Evolutionary conservation across 2,329 filamentous ascomycete genomes (phyloP).

Genomic region (Colletotrichum echinochloae): DNA sequence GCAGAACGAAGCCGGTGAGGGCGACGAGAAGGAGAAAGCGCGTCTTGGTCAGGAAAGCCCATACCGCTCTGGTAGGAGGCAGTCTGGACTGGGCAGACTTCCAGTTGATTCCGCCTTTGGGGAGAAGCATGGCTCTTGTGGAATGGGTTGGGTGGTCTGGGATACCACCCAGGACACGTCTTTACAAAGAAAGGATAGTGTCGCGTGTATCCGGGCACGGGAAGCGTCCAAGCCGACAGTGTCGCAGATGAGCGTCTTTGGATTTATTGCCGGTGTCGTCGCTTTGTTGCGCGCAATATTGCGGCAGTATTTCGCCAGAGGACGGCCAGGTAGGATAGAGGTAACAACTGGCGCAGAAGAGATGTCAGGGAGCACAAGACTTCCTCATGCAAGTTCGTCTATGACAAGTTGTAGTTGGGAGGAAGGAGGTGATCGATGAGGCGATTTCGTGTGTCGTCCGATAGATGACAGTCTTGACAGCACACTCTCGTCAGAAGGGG

Average conservation of each 20-base stretch:
- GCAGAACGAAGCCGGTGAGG: constrained; percentile 75
- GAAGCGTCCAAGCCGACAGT: constrained; percentile 15
- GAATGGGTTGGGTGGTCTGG: constrained; percentile 50
- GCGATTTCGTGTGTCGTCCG: constrained; percentile 31
- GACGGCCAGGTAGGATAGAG: constrained; percentile 15
- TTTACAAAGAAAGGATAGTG: constrained; percentile 24
- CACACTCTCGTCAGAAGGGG: constrained; percentile 31
- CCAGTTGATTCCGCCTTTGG: constrained; percentile 92
- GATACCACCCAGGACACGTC: constrained; percentile 52
- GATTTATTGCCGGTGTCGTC: constrained; percentile 17
- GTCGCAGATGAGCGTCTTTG: not conserved
- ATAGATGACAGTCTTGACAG: constrained; percentile 26
- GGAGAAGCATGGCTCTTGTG: constrained; percentile 78
- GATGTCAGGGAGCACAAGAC: constrained; percentile 22
- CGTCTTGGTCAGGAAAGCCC: constrained; percentile 78
- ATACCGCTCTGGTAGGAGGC: constrained; percentile 79
- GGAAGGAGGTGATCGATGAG: constrained; percentile 25
- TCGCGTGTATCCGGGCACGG: constrained; percentile 20
- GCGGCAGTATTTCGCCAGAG: constrained; percentile 11
- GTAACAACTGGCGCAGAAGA: constrained; percentile 6
- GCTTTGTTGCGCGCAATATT: constrained; percentile 6
- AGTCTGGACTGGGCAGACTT: constrained; percentile 86
- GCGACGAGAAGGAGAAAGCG: constrained; percentile 82
- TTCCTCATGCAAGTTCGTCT: constrained; percentile 10
- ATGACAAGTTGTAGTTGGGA: not conserved